These are phyloP conservation scores for Hirschioporus abietinus DNA, from an alignment of 768 basidiomycete species.

Conservation along the genomic window DNA sequence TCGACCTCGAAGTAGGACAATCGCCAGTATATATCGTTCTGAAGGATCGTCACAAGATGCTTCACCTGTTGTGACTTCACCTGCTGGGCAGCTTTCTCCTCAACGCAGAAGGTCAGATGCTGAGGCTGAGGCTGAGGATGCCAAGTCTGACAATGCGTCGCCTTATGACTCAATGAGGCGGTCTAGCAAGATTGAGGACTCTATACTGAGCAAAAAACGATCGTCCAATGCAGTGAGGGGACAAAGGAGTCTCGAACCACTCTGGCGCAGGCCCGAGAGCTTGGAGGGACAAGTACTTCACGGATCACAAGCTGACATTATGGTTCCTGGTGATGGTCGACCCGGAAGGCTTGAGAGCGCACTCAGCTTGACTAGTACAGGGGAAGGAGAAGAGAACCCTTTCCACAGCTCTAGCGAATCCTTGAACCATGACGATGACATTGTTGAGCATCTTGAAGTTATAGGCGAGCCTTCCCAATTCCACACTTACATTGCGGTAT, in stretches of 20 bases:
- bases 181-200: neutral
- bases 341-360: constrained; percentile 41
- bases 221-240: neutral
- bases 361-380: constrained; percentile 29
- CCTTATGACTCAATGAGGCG: neutral
- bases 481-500: constrained; percentile 3
- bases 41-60: neutral
- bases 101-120: neutral
- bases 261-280: neutral
- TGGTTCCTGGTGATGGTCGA: constrained; percentile 25
- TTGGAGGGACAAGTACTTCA: constrained; percentile 10
- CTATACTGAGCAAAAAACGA: neutral
- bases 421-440: constrained; percentile 64
- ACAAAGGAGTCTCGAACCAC: neutral
- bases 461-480: constrained; percentile 43
- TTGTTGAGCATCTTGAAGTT: constrained; percentile 80
- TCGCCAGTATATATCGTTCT: constrained; percentile 4
- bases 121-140: neutral
- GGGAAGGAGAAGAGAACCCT: constrained; percentile 7
- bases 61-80: neutral
- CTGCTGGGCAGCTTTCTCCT: neutral
- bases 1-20: constrained; percentile 1
- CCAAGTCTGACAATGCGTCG: neutral
- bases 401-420: constrained; percentile 19
- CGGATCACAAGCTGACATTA: constrained; percentile 37